phyloP scores from a whole-genome alignment of 352 stramenopile species.

The Phytophthora pinifolia region DNA sequence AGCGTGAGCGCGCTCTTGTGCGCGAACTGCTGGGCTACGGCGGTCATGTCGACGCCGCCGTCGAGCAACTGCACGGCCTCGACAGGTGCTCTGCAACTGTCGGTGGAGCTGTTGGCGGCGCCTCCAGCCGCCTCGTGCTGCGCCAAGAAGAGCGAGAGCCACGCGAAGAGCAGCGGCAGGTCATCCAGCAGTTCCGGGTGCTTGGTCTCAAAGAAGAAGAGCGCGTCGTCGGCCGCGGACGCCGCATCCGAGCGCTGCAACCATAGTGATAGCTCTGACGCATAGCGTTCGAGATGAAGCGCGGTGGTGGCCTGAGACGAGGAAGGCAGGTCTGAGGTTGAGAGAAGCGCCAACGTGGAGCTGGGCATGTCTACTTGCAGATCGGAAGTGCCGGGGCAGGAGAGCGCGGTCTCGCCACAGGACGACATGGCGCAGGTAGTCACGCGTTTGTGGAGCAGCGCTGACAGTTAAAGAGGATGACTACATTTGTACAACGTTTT shows the following conservation, averaged over 20 bases:
- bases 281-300: constrained; percentile 43
- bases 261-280: constrained; percentile 55
- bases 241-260: constrained; percentile 38
- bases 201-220: constrained; percentile 67
- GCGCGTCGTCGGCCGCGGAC: constrained; percentile 47
- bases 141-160: constrained; percentile 56
- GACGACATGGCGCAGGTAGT: constrained; percentile 18
- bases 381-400: constrained; percentile 14
- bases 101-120: constrained; percentile 1
- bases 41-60: constrained; percentile 24
- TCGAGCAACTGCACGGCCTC: constrained; percentile 24
- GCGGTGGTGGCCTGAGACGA: constrained; percentile 30
- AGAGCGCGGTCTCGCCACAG: constrained; percentile 9
- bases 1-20: constrained; percentile 64
- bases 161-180: constrained; percentile 53
- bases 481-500: constrained; percentile 12
- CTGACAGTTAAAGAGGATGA: constrained; percentile 9
- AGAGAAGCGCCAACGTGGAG: constrained; percentile 24
- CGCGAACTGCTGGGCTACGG: constrained; percentile 42
- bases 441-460: constrained; percentile 11
- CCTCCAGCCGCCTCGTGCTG: constrained; percentile 28
- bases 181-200: constrained; percentile 59
- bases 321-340: constrained; percentile 17
- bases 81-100: too few relatives aligned
- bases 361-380: constrained; percentile 25